Percentiles rank a stretch among this genome's conserved stretches.
phyloP scores from a whole-genome alignment of 768 basidiomycete genomes.

The Cystofilobasidium capitatum region DNA sequence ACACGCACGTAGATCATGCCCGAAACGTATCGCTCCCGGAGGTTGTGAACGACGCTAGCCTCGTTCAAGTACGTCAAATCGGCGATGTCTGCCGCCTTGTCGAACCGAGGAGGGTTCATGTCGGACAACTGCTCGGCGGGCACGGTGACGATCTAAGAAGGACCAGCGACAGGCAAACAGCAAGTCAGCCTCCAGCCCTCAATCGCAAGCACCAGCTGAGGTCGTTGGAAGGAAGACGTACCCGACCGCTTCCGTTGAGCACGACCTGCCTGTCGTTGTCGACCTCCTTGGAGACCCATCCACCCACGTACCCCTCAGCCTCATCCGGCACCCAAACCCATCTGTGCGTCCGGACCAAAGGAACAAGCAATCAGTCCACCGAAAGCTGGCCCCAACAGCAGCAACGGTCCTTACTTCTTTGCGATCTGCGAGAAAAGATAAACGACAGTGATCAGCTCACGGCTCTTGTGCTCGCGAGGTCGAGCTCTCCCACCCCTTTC shows the following conservation, averaged over 20 bases:
- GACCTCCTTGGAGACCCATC: conserved; percentile 23
- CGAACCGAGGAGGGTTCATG: conserved; percentile 50
- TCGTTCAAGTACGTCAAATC: conserved; percentile 97
- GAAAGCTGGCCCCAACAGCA: neutral
- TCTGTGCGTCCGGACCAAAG: conserved; percentile 4
- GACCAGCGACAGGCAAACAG: neutral
- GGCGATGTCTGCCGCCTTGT: conserved; percentile 93
- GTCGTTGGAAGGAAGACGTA: neutral
- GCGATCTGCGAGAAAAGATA: conserved; percentile 9
- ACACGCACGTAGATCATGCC: conserved; percentile 79
- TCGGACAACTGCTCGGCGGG: conserved; percentile 20
- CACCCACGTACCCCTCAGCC: conserved; percentile 24
- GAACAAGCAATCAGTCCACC: neutral
- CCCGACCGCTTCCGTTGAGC: conserved; percentile 5
- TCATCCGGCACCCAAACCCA: conserved; percentile 27
- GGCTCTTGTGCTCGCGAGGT: too few relatives aligned
- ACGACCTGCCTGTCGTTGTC: conserved; percentile 9
- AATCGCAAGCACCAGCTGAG: neutral
- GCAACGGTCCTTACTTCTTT: conserved; percentile 15
- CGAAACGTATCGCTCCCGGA: conserved; percentile 78
- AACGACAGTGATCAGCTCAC: neutral
- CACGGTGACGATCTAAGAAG: conserved; percentile 18
- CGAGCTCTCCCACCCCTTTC: neutral
- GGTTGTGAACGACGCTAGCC: conserved; percentile 97
- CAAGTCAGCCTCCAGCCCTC: neutral